phyloP scores from a whole-genome alignment of 176 grass and related monocot species.

The Echinochloa phyllopogon region DNA sequence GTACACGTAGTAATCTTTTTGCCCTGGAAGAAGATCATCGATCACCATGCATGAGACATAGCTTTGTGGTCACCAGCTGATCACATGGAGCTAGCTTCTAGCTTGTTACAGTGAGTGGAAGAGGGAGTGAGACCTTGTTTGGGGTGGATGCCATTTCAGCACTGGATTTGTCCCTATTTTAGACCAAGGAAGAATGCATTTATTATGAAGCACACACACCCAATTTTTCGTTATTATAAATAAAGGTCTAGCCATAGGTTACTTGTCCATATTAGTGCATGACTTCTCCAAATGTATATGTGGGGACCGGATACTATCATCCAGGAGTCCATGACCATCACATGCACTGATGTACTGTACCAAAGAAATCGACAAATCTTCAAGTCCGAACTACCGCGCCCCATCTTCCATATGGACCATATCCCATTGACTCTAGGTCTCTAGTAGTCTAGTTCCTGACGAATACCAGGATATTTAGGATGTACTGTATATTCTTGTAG shows the following conservation, averaged over 20 bases:
- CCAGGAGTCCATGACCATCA: not conserved
- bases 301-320: not conserved
- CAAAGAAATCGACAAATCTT: not conserved
- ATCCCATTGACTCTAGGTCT: not conserved
- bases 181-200: not conserved
- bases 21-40: no score
- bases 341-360: not conserved
- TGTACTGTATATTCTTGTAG: no score
- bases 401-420: not conserved
- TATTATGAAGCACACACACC: not conserved
- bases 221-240: not conserved
- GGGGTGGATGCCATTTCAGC: conserved; percentile 1
- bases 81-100: not conserved
- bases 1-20: not conserved
- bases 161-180: not conserved
- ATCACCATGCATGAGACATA: not conserved
- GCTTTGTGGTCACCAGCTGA: not conserved
- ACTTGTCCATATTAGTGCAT: not conserved
- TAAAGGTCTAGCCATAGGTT: not conserved
- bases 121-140: not conserved
- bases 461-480: not conserved
- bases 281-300: not conserved
- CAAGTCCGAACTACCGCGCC: not conserved
- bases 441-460: no score
- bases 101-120: not conserved